Evolutionary conservation across 331 rosid genomes (phyloP).

Genomic region (Cydonia oblonga): DNA sequence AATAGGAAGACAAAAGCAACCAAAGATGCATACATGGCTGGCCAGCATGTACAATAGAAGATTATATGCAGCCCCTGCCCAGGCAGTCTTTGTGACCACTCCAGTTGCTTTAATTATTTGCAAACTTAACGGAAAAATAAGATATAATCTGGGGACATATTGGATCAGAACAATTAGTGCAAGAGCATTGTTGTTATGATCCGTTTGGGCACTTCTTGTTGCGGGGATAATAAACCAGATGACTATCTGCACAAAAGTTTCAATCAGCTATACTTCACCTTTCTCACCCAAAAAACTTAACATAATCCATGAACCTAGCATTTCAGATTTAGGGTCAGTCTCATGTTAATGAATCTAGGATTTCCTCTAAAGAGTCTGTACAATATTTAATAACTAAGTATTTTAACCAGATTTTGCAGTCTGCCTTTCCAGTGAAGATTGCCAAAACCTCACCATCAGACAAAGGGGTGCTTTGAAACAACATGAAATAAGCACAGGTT

Average conservation of each 20-base stretch:
- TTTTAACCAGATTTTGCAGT: neutral
- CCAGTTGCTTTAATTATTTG: slow-evolving; percentile 95
- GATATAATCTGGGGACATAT: slow-evolving; percentile 86
- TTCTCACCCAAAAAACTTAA: no score
- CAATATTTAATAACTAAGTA: neutral
- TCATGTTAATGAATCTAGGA: neutral
- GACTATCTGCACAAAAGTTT: slow-evolving; percentile 56
- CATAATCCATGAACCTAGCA: no score
- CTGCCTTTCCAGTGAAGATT: neutral
- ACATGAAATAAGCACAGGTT: neutral
- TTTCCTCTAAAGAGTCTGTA: neutral
- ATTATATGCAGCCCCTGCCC: slow-evolving; percentile 99
- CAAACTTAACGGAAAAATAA: slow-evolving; percentile 84
- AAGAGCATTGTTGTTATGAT: slow-evolving; percentile 86
- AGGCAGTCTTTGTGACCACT: slow-evolving; percentile 92
- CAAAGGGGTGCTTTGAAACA: neutral
- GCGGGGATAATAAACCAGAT: slow-evolving; percentile 95
- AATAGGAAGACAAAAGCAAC: neutral
- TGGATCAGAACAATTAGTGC: slow-evolving; percentile 93
- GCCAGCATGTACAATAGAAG: slow-evolving; percentile 89
- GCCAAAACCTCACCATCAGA: neutral
- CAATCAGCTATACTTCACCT: slow-evolving; percentile 6
- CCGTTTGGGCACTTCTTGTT: slow-evolving; percentile 49
- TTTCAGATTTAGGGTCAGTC: no score
- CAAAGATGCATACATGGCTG: slow-evolving; percentile 69